Conservation (phyloP, 1,139 yeast species). For the Saccharomyces hybrid region DNA sequence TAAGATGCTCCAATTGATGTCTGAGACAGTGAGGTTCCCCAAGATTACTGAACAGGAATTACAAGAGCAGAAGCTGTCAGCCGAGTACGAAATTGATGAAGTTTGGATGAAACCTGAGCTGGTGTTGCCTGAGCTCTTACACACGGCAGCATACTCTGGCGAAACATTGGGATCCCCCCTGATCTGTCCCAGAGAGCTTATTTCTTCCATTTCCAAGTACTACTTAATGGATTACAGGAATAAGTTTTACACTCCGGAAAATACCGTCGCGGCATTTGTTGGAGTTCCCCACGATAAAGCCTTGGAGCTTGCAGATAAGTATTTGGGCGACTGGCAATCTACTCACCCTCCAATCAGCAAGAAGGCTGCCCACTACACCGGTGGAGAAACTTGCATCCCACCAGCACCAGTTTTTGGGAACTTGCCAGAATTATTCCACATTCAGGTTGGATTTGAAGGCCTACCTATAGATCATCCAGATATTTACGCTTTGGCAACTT, state of each 20-base stretch:
- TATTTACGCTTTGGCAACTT: constrained; percentile 80
- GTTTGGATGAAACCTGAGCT: constrained; percentile 79
- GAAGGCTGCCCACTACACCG: constrained; percentile 54
- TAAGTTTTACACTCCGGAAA: constrained; percentile 68
- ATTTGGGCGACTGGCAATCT: constrained; percentile 56
- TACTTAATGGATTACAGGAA: constrained; percentile 56
- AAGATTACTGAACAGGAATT: constrained; percentile 61
- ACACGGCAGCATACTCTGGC: constrained; percentile 65
- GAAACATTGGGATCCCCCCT: constrained; percentile 82
- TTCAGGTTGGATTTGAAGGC: constrained; percentile 86
- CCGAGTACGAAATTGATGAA: constrained; percentile 76
- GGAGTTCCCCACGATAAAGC: constrained; percentile 76
- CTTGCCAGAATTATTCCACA: constrained; percentile 74
- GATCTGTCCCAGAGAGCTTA: constrained; percentile 66
- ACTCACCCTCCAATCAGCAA: constrained; percentile 31
- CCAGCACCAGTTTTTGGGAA: constrained; percentile 63
- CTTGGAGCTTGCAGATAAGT: constrained; percentile 49
- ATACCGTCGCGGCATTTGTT: constrained; percentile 78
- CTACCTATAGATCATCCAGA: constrained; percentile 78
- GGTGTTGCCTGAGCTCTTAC: constrained; percentile 79
- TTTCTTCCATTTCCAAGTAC: constrained; percentile 46
- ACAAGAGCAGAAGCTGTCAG: constrained; percentile 62
- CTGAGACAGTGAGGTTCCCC: constrained; percentile 75
- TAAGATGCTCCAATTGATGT: constrained; percentile 64
- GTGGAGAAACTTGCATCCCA: constrained; percentile 67